A percentile compares a stretch with the other conserved stretches of the same genome.
Evolutionary conservation across 331 rosid genomes (phyloP).

Genomic region (Malus hybrid): DNA sequence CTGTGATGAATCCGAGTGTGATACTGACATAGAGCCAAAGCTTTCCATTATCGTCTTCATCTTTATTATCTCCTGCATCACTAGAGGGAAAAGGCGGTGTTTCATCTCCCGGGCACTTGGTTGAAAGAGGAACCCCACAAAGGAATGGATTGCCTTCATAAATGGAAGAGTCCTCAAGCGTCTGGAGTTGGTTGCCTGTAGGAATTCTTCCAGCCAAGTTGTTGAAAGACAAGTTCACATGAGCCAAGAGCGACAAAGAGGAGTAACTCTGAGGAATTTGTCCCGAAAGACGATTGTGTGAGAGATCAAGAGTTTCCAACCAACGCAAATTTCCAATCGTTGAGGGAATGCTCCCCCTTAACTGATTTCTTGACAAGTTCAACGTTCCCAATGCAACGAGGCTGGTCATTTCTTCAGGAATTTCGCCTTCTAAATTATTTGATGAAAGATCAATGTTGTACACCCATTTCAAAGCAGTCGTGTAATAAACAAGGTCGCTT

Average conservation of each 20-base stretch:
- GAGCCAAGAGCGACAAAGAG: neutral
- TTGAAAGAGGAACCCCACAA: neutral
- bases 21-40: slow-evolving; percentile 3
- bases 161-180: neutral
- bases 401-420: slow-evolving; percentile 5
- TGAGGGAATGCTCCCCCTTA: slow-evolving; percentile 1
- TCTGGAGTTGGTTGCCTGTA: neutral
- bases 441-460: slow-evolving; percentile 3
- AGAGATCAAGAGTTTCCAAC: slow-evolving; percentile 2
- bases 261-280: neutral
- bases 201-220: neutral
- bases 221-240: neutral
- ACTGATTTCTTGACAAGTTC: slow-evolving; percentile 11
- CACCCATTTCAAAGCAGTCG: neutral
- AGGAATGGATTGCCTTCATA: neutral
- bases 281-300: neutral
- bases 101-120: neutral
- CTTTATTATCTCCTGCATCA: neutral
- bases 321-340: neutral
- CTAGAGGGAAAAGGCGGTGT: neutral
- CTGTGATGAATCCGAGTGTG: neutral
- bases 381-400: neutral
- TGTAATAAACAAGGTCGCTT: neutral
- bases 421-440: slow-evolving; percentile 4
- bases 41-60: neutral